Evolutionary conservation across 2,329 filamentous ascomycete species (phyloP), one percentile per base, ranked within the genome.

Genomic region (Xylariaceae sp.): DNA sequence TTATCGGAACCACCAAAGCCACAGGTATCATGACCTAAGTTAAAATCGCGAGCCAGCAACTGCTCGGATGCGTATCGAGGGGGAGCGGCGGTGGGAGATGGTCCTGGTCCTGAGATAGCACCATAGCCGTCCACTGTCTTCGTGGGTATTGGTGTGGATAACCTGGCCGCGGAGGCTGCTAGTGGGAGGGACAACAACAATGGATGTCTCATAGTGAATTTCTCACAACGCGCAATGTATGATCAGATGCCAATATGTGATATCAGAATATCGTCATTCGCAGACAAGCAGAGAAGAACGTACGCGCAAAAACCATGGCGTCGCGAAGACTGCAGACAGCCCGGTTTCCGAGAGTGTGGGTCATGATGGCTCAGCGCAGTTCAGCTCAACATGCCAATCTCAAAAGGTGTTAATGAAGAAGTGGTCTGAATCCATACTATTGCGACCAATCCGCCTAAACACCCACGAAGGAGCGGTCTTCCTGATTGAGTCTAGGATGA

Each of bases 21-120:
- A 31, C 56, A 57, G 5, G 51, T 58, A 45, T 57, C 52, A 15
- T 55, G 54, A 10, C 51, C 52, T 50, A 58, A 50, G 11, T 33
- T 42, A 30, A 47, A 55, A 17, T 40, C 50, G 3, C 54, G 49
- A 43, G 38, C 45, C 12, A 52, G 17, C 33, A 55, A 39, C 11
- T 58, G 49, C 5, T 22, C 38, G 10, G 56, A 49, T 38, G 45
- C 52, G 32, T 47, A 55, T 41, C 51, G 45, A 17, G 54, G 52
- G 19, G 52, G 47, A 15, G 39, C 18, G 9, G 51, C 30, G 5
- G 56, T 57, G 5, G 56, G 51, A 22, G 39, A 44, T 18, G 51
- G 53, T 4, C 22, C 22, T 27, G 48, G 35, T 14, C 11, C 43
- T 17, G 43, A n/a, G 11, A 18, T 42, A 10, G 41, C 45, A 22